Evolutionary conservation across 2,329 filamentous ascomycete species (phyloP), one percentile per base, ranked within the genome.

Genomic region (Xylaria sp.): DNA sequence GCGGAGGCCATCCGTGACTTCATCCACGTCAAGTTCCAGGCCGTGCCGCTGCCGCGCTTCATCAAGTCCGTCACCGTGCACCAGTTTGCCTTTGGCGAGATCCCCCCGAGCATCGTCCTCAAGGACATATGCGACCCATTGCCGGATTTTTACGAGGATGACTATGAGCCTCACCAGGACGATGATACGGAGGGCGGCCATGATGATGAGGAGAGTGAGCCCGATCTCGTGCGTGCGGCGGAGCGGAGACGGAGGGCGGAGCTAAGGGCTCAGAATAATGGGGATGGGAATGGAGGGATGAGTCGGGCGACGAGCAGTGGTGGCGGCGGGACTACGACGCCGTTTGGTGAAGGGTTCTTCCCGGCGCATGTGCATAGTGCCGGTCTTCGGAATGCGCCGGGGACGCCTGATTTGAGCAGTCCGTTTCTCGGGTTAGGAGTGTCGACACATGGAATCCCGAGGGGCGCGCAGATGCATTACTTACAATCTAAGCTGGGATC

Each of bases 111-210:
- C 67, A 83, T 99, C 48, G 91, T 95, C 71, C 87, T 99, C 69
- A 97, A 97, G 76, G 94, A 97, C 74, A 92, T 99, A 62, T 95
- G 93, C 68, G 92, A 99, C 72, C 94, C 94, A 1, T 82, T 97
- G 60, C 88, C 92, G 0, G 94, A 99, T 70, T 99, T 99, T 72
- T 99, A 99, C 78, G 94, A 97, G 68, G 87, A 90, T 67, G 85
- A 89, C 30, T 78, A 86, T 44, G 88, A 89, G 61, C 82, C 83
- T 19, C 79, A 83, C 30, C 82, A 83, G 46, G 81, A 79, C 44
- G 82, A 85, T 10, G 79, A 80, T 8, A 75, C 75, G 4, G 79
- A 77, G 2, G 76, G 75, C 2, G 76, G 76, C 1, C 73, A 74
- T 0, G 73, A 71, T 5, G 69, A 75, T 35, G 61, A 67, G 2